Evolutionary conservation across 345 rosid species (phyloP), one percentile per base, ranked within the genome.

Genomic region (Crucihimalaya himalaica): DNA sequence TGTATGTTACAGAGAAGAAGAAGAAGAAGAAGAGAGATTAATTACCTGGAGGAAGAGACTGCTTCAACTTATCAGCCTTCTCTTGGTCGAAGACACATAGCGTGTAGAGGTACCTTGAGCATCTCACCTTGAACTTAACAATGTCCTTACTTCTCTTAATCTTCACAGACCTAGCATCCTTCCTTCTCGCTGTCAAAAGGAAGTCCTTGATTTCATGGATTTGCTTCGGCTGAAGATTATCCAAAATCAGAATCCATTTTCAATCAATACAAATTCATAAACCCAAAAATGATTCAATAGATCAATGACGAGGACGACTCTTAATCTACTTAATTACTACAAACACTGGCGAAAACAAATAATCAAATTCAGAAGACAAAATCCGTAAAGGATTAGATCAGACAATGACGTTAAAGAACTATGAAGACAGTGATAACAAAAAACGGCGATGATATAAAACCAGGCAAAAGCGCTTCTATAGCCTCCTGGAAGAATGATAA

Each of bases 21-120:
- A 45, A 21, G n/a, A n/a, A n/a, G n/a, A n/a, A n/a, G n/a, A n/a
- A n/a, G n/a, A n/a, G 52, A 55, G 58, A 39, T 2, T 14, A 2
- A 8, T 40, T 1, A 85, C 92, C 89, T 74, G 92, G 92, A 56
- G 92, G 89, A 75, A 87, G 87, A 39, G 89, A 85, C 51, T 85
- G 91, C 76, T 84, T 85, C 78, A 85, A 78, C 84, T 87, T 87
- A 75, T 87, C 89, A 27, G 89, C 92, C 66, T 86, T 87, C 78
- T 87, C 89, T 6, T 81, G 47, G 63, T 87, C 88, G 7, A 83
- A 84, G 8, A 87, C 89, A 29, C 92, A 84, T 5, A 86, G 84
- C 5, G 89, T 86, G 86, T 86, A 84, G 6, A 87, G 79, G 77
- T 86, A 87, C 80, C 79, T 84, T 20, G 89, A 85, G 81, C 89